Base-by-base conservation (phyloP, 2,329 filamentous ascomycete species). In the Alternaria viburni region DNA sequence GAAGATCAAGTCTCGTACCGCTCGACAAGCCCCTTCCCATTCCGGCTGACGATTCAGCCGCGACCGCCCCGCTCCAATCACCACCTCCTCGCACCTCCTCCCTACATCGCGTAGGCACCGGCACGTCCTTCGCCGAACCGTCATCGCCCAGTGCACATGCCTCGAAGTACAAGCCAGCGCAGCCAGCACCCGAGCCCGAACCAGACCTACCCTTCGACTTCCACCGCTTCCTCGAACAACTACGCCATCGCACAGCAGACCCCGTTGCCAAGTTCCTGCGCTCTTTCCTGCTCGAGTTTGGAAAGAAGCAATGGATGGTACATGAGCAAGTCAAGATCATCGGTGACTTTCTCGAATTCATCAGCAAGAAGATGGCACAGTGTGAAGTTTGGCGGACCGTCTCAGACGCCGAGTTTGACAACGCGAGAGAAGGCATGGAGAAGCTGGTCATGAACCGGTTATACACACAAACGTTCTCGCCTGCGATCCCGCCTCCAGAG, bases 271-370 rank as follows among this genome's bases (percentile, higher is more conserved):
- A 95, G 68, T 99, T 97, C 76, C 86, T 99, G 49, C 92, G 96
- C 68, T 98, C 96, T 0, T 99, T 99, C 74, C 83, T 99, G 28
- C 89, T 89, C 52, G 96, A 99, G 79, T 99, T 99, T 81, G 93
- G 90, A 36, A 99, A 98, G 83, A 93, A 94, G 71, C 96, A 98
- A 80, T 99, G 96, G 96, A 97, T 97, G 92, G 96, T 97, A 7
- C 96, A 99, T 78, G 96, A 99, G 81, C 96, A 99, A 80, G 96
- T 98, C 77, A 99, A 99, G 82, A 98, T 99, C 66, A 97, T 99
- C 65, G 89, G 93, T 69, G 96, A 99, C 78, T 99, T 99, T 71
- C 84, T 99, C 51, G 90, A 93, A 47, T 99, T 99, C 75, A 99
- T 99, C 68, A 92, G 92, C 57, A 97, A 97, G 82, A 98, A 98